Evolutionary conservation across 1,284 basidiomycete genomes (phyloP).

Genomic region (Athelia sp.): DNA sequence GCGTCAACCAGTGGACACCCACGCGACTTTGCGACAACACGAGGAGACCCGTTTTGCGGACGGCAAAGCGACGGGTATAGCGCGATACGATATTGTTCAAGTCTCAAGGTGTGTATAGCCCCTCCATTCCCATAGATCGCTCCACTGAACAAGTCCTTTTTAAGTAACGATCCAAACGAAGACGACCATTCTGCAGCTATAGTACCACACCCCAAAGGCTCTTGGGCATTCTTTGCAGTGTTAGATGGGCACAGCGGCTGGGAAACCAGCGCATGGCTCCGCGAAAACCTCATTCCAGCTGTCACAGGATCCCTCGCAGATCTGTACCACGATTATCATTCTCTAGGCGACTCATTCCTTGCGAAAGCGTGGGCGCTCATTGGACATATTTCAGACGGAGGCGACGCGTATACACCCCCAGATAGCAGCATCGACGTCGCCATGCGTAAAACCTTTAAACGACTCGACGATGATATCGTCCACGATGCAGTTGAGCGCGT

Average conservation of each 20-base stretch:
- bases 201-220: constrained; percentile 18
- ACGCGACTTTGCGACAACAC: not conserved
- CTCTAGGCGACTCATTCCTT: not conserved
- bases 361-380: not conserved
- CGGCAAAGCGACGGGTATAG: not conserved
- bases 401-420: constrained; percentile 4
- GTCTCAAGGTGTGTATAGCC: not conserved
- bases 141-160: not conserved
- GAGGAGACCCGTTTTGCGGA: not conserved
- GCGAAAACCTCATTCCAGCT: constrained; percentile 22
- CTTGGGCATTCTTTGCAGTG: constrained; percentile 26
- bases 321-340: constrained; percentile 13
- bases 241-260: constrained; percentile 26
- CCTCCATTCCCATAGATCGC: not conserved
- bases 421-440: constrained; percentile 16
- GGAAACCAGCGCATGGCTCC: constrained; percentile 24
- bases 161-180: constrained; percentile 23
- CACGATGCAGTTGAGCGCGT: constrained; percentile 14
- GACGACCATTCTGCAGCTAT: constrained; percentile 22
- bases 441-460: constrained; percentile 22
- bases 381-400: not conserved
- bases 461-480: constrained; percentile 25
- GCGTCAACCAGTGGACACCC: not conserved
- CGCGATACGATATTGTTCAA: not conserved
- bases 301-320: constrained; percentile 22